Percentiles rank a stretch among this genome's conserved stretches.
Conservation (phyloP, 1,284 basidiomycete genomes). For the Volvariella surrecta region DNA sequence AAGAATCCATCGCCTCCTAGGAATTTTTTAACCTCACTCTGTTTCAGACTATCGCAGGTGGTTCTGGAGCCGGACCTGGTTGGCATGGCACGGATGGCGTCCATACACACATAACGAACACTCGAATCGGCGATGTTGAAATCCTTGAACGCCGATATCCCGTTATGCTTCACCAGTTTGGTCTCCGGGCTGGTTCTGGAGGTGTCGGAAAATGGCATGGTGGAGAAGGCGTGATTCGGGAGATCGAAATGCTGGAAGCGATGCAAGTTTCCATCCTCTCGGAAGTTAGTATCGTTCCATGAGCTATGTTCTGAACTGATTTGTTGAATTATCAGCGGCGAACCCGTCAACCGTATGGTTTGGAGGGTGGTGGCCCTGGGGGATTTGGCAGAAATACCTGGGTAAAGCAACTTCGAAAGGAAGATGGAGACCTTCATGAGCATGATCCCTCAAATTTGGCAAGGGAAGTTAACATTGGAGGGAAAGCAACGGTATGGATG, state of each 20-base stretch:
- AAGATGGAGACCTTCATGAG: conserved; percentile 57
- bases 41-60: conserved; percentile 84
- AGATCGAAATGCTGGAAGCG: conserved; percentile 81
- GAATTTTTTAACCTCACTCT: conserved; percentile 4
- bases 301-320: no score
- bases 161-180: conserved; percentile 79
- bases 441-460: conserved; percentile 23
- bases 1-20: no score
- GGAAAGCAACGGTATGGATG: conserved; percentile 86
- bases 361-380: conserved; percentile 80
- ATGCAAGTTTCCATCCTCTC: conserved; percentile 85
- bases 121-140: conserved; percentile 88
- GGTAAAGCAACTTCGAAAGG: conserved; percentile 69
- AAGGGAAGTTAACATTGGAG: conserved; percentile 82
- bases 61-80: conserved; percentile 82
- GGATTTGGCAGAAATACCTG: conserved; percentile 81
- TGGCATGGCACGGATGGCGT: conserved; percentile 91
- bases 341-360: conserved; percentile 84
- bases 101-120: conserved; percentile 92
- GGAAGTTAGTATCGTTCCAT: conserved; percentile 41
- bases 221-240: conserved; percentile 83
- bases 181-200: conserved; percentile 68
- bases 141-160: conserved; percentile 90
- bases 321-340: conserved; percentile 53
- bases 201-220: conserved; percentile 76